Evolutionary conservation across 2,329 filamentous ascomycete genomes (phyloP), one percentile per base, ranked within the genome.

Genomic region (Chaetomium globosum): DNA sequence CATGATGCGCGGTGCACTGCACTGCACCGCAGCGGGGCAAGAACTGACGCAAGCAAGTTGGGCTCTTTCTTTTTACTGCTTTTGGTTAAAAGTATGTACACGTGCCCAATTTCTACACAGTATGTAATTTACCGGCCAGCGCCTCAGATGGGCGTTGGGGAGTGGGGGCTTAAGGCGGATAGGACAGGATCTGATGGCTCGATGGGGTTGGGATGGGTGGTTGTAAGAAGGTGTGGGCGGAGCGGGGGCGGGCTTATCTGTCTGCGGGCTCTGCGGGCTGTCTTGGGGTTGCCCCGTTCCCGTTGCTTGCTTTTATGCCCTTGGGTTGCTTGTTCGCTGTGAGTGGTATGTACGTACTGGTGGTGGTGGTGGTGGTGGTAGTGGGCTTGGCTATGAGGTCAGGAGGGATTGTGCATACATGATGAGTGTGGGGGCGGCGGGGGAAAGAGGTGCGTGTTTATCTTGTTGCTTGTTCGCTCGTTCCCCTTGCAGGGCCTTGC

Each of bases 171-270:
- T 6, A n/a, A 48, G 46, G 3, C 7, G 16, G 36, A 19, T 19
- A 21, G 7, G 39, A 19, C 7, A 9, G 43, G n/a, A 21, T 21
- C 16, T 6, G n/a, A 49, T n/a, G 48, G n/a, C 26, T 26, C 26
- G 8, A 12, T 13, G 23, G 21, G 9, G 23, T 33, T n/a, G 52
- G n/a, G 28, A 2, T 30, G 48, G 48, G 21, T 26, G 48, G 48
- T 51, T 51, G 23, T 23, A 51, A 51, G 21, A 51, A 51, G 51
- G 51, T 53, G 51, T 53, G 51, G 51, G 51, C 51, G 26, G 51
- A 53, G 51, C 51, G 48, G 39, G 39, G 39, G n/a, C n/a, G 8
- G 31, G 31, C 10, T 10, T 33, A n/a, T 10, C 31, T 10, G 10
- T 26, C 26, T 26, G 26, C 26, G 10, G 31, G 31, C 31, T 33